phyloP scores from a whole-genome alignment of 1,139 yeast species.

The Protomyces inouyei region DNA sequence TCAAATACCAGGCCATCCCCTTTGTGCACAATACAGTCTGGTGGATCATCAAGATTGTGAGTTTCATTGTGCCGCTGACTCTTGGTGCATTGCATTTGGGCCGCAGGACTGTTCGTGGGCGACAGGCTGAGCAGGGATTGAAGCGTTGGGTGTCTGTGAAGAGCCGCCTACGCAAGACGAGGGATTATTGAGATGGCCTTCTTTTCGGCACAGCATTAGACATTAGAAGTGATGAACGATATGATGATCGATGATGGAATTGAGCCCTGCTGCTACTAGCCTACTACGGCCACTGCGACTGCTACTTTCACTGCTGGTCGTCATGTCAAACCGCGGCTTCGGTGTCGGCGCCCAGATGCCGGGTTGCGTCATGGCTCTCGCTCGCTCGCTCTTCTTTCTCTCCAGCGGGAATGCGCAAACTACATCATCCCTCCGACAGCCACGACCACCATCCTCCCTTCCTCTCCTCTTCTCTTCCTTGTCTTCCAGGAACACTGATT shows the following conservation, averaged over 20 bases:
- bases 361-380: too few relatives aligned
- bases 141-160: not conserved
- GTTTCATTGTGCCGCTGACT: not conserved
- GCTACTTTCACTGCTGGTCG: too few relatives aligned
- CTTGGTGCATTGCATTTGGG: not conserved
- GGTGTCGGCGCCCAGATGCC: too few relatives aligned
- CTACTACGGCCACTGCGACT: too few relatives aligned
- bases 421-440: not conserved
- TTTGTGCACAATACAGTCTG: constrained; percentile 24
- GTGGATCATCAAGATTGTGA: constrained; percentile 10
- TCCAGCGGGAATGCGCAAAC: too few relatives aligned
- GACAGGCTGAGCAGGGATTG: not conserved
- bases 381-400: too few relatives aligned
- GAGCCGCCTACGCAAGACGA: not conserved
- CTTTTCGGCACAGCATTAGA: too few relatives aligned
- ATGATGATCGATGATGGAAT: too few relatives aligned
- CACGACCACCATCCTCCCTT: not conserved
- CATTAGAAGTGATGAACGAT: too few relatives aligned
- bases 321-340: too few relatives aligned
- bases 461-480: not conserved
- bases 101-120: not conserved
- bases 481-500: not conserved
- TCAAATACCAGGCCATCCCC: constrained; percentile 9
- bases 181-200: not conserved
- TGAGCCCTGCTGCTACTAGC: too few relatives aligned